Evolutionary conservation across 116 monocot species (phyloP), one percentile per base, ranked within the genome.

Genomic region (Dioscorea cayenensis): DNA sequence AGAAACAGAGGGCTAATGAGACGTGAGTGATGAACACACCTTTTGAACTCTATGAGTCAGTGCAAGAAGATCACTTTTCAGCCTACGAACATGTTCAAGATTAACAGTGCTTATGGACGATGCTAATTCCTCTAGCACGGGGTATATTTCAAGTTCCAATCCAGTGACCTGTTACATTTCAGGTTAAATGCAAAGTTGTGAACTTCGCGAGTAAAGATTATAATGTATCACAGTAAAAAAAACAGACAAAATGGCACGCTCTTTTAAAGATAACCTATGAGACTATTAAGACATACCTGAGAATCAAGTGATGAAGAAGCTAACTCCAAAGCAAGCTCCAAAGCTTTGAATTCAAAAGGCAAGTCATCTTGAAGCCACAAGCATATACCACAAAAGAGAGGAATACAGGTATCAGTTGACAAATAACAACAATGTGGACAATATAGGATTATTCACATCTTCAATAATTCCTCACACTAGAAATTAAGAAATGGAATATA

Each of bases 31-130:
- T 5, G 5, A 10, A 18, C 63, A 17, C 78, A 89, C 92, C 87
- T 93, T 93, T 61, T 89, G 89, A 29, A 93, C 92, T 71, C 77
- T 76, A 51, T 75, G 73, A 63, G 92, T 89, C 78, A 93, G 79
- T 35, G 82, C 84, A 82, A 93, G 79, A 74, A 93, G 89, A 66
- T 79, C 75, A 71, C 81, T 87, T 74, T 93, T 93, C 12, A 93
- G 75, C 51, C 89, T 75, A 7, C 92, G 82, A 0, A 83, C 92
- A 59, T 78, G 86, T 59, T 93, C 92, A 0, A 93, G 80, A 23
- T 87, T 93, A 10, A 68, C 61, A 13, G 84, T 89, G 81, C 84
- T 87, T 61, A 93, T 84, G 2, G 79, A 78, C 18, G 82, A 71
- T 35, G 84, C 80, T 20, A 93, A 72, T 71, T 93, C 86, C 49